These are phyloP conservation scores for Clitopilus passeckerianus DNA, from an alignment of 768 basidiomycete genomes.

Conservation along the genomic window DNA sequence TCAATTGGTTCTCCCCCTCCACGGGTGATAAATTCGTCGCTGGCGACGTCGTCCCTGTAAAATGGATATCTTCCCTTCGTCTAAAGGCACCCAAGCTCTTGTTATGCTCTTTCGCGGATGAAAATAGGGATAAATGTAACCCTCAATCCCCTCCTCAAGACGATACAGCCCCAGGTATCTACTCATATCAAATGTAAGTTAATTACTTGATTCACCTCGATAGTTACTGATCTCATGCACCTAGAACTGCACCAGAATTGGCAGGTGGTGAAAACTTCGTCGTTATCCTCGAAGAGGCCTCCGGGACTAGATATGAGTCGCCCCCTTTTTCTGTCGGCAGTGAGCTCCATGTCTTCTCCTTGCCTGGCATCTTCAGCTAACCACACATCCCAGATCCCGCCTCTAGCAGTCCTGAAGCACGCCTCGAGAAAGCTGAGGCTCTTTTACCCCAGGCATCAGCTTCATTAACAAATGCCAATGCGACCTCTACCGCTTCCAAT, in stretches of 20 bases:
- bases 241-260: neutral
- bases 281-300: neutral
- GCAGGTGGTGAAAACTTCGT: neutral
- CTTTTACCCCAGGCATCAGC: neutral
- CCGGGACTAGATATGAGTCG: neutral
- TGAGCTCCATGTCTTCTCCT: neutral
- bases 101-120: neutral
- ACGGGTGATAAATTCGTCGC: neutral
- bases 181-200: neutral
- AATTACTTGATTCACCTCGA: neutral
- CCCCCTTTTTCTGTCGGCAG: neutral
- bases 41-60: neutral
- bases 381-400: neutral
- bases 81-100: neutral
- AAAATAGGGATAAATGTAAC: neutral
- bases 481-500: neutral
- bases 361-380: neutral
- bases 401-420: neutral
- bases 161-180: neutral
- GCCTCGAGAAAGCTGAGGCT: neutral
- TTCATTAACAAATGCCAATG: neutral
- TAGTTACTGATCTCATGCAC: neutral
- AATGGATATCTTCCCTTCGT: neutral
- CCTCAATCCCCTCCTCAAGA: neutral
- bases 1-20: neutral